These are phyloP conservation scores for Bacterosira constricta DNA, from an alignment of 108 stramenopile genomes.

Conservation along the genomic window DNA sequence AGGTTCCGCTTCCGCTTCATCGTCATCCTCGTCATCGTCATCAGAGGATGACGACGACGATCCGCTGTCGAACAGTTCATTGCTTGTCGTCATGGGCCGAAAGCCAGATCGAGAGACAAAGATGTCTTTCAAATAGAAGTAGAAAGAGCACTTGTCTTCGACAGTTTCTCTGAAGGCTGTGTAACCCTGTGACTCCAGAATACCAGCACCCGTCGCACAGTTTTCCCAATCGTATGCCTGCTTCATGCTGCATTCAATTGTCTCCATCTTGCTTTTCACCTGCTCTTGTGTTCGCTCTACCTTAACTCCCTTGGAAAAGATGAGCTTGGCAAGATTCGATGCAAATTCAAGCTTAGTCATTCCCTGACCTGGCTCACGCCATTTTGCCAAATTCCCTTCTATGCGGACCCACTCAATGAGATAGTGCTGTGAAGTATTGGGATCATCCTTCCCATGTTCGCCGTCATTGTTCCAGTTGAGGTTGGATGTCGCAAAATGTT, in stretches of 20 bases:
- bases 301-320: conserved; percentile 4
- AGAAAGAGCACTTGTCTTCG: too few species aligned
- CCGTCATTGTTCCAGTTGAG: conserved; percentile 9
- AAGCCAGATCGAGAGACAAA: too few species aligned
- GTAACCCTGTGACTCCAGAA: background rate
- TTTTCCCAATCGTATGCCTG: background rate
- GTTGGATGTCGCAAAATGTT: too few species aligned
- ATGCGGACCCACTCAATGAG: background rate
- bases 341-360: background rate
- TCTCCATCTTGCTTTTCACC: background rate
- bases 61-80: too few species aligned
- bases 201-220: background rate
- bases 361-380: background rate
- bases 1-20: too few species aligned
- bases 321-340: background rate
- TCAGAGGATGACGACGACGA: too few species aligned
- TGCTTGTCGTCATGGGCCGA: too few species aligned
- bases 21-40: too few species aligned
- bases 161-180: too few species aligned
- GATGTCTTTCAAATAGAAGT: too few species aligned
- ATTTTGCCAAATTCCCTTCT: background rate
- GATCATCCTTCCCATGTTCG: background rate
- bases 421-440: background rate
- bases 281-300: background rate
- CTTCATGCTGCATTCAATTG: background rate